Conservation (phyloP, 2,329 filamentous ascomycete species). For the Daldinia sp. region DNA sequence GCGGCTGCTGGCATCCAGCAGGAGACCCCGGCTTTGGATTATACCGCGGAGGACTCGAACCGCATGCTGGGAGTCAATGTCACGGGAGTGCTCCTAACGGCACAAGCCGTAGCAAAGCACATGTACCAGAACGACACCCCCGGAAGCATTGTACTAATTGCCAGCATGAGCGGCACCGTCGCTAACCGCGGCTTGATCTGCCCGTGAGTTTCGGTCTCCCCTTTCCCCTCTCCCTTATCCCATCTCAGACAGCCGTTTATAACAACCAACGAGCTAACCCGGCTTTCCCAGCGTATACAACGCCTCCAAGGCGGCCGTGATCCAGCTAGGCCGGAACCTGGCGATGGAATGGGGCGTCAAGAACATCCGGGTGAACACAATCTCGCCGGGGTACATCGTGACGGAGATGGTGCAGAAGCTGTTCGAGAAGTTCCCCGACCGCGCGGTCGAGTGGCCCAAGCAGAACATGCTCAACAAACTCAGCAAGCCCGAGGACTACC, state of each 20-base stretch:
- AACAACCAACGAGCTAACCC: conserved; percentile 13
- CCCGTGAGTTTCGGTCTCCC: conserved; percentile 61
- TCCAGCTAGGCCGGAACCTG: conserved; percentile 77
- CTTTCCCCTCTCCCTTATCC: not conserved
- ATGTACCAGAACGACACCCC: conserved; percentile 69
- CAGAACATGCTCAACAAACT: conserved; percentile 86
- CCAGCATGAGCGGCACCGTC: conserved; percentile 76
- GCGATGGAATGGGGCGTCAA: conserved; percentile 79
- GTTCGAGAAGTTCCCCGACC: conserved; percentile 80
- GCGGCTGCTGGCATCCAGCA: conserved; percentile 80
- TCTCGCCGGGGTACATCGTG: conserved; percentile 83
- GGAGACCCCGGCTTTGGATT: conserved; percentile 85
- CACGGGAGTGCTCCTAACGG: conserved; percentile 87
- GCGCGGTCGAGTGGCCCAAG: conserved; percentile 75
- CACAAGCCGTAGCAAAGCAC: conserved; percentile 86
- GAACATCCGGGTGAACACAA: conserved; percentile 83
- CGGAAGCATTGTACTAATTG: conserved; percentile 75
- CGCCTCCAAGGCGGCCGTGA: conserved; percentile 78
- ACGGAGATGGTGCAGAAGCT: conserved; percentile 87
- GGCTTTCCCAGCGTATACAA: conserved; percentile 73
- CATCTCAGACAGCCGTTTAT: not conserved
- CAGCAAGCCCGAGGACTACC: conserved; percentile 76
- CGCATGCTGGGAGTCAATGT: conserved; percentile 87
- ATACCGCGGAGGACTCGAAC: conserved; percentile 79
- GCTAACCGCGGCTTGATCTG: conserved; percentile 72